phyloP scores from a whole-genome alignment of 1,284 basidiomycete genomes.

The Ustilago trichophora region DNA sequence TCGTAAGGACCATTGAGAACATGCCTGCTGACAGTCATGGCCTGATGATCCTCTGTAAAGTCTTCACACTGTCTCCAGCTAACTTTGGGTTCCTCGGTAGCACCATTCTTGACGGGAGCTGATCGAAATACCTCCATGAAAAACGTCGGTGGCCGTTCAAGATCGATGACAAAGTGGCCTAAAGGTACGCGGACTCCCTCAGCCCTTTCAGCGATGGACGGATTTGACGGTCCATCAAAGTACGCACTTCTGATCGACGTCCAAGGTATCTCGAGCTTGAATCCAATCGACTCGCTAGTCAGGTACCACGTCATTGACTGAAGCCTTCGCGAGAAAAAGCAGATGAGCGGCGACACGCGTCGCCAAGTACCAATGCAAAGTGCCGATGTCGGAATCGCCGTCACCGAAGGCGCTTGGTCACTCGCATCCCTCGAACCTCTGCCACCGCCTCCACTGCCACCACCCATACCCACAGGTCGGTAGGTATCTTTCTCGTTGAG shows the following conservation, averaged over 20 bases:
- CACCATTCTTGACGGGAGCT: conserved; percentile 17
- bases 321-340: conserved; percentile 54
- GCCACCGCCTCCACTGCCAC: no score
- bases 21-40: conserved; percentile 45
- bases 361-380: conserved; percentile 57
- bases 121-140: conserved; percentile 61
- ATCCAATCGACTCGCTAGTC: conserved; percentile 55
- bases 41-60: conserved; percentile 59
- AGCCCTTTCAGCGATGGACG: conserved; percentile 42
- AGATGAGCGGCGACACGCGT: conserved; percentile 55
- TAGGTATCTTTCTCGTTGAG: conserved; percentile 18
- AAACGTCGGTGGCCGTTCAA: conserved; percentile 54
- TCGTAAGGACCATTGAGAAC: conserved; percentile 54
- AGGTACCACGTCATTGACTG: conserved; percentile 55
- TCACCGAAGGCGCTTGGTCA: conserved; percentile 35
- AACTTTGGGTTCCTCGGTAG: conserved; percentile 24
- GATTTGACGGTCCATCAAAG: conserved; percentile 36
- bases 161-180: conserved; percentile 49
- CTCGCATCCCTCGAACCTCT: no score
- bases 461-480: no score
- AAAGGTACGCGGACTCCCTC: conserved; percentile 47
- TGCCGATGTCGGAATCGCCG: conserved; percentile 46
- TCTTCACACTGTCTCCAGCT: conserved; percentile 61
- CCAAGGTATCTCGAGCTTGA: conserved; percentile 58
- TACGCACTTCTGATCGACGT: conserved; percentile 37